phyloP scores from a whole-genome alignment of 1,284 basidiomycete species.

The Rhizoctonia solani region DNA sequence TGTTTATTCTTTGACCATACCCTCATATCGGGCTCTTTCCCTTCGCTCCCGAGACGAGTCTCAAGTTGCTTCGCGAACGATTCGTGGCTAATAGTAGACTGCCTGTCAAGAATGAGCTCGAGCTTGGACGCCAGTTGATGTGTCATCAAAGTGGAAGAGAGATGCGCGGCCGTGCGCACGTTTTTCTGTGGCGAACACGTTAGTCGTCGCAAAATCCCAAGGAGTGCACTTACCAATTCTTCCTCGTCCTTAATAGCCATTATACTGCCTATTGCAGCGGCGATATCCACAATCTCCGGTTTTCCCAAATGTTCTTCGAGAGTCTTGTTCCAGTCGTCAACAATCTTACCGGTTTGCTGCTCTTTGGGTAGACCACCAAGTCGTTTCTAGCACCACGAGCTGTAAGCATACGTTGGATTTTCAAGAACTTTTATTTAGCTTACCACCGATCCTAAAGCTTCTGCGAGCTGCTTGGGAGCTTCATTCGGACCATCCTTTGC shows the following conservation, averaged over 20 bases:
- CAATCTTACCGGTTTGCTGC: constrained; percentile 74
- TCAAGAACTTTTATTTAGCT: background rate
- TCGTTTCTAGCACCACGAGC: constrained; percentile 56
- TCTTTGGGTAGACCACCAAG: constrained; percentile 79
- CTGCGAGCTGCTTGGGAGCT: constrained; percentile 64
- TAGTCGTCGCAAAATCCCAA: background rate
- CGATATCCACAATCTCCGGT: constrained; percentile 80
- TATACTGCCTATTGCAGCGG: constrained; percentile 72
- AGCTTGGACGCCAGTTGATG: constrained; percentile 88
- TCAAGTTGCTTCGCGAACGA: constrained; percentile 84
- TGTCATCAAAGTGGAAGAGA: constrained; percentile 85
- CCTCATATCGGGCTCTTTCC: constrained; percentile 84
- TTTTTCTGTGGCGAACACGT: constrained; percentile 61
- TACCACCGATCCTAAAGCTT: constrained; percentile 47
- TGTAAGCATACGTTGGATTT: constrained; percentile 10
- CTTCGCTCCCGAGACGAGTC: constrained; percentile 80
- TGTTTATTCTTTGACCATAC: constrained; percentile 79
- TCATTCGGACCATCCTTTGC: constrained; percentile 73
- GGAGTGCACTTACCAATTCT: constrained; percentile 69
- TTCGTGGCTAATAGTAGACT: constrained; percentile 89
- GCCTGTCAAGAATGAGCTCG: constrained; percentile 88
- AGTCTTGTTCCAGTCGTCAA: constrained; percentile 76
- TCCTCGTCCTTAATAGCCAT: constrained; percentile 90
- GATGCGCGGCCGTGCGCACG: constrained; percentile 70
- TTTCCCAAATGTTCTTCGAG: constrained; percentile 53